Evolutionary conservation across 495 filamentous ascomycete species (phyloP).

Genomic region (Podospora pseudocomata): DNA sequence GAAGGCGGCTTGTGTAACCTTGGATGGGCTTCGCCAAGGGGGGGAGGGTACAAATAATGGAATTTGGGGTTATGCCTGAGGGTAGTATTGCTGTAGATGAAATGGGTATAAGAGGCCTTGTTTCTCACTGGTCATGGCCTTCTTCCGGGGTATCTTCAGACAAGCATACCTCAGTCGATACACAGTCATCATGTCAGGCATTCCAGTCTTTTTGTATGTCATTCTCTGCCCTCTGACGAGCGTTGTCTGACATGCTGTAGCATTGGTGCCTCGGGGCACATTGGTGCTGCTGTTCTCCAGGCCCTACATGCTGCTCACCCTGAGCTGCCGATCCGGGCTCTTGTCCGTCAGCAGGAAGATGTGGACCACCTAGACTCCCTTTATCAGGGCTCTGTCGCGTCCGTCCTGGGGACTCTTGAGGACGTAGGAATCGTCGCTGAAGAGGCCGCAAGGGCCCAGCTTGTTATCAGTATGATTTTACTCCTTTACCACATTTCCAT

Average conservation of each 20-base stretch:
- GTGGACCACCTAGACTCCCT: neutral
- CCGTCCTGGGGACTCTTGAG: neutral
- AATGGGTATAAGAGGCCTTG: neutral
- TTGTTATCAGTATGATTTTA: conserved; percentile 14
- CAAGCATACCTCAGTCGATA: no score
- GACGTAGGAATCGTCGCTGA: conserved; percentile 4
- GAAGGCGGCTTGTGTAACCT: neutral
- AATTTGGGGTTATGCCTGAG: neutral
- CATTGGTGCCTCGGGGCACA: conserved; percentile 19
- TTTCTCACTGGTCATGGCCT: no score
- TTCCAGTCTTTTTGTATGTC: neutral
- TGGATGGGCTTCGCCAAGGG: neutral
- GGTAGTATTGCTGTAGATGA: neutral
- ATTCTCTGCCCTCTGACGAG: neutral
- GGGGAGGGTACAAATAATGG: neutral
- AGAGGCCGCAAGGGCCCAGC: conserved; percentile 9
- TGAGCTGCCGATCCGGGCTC: conserved; percentile 7
- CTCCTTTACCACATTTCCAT: neutral
- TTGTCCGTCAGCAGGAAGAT: conserved; percentile 15
- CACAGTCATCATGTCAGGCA: neutral
- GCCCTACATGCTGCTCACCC: conserved; percentile 1
- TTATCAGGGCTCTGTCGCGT: neutral
- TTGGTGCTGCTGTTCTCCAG: conserved; percentile 19
- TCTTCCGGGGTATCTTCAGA: no score
- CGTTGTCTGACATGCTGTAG: neutral